These are phyloP conservation scores for Reutealis trisperma DNA, from an alignment of 345 rosid genomes.

Conservation along the genomic window DNA sequence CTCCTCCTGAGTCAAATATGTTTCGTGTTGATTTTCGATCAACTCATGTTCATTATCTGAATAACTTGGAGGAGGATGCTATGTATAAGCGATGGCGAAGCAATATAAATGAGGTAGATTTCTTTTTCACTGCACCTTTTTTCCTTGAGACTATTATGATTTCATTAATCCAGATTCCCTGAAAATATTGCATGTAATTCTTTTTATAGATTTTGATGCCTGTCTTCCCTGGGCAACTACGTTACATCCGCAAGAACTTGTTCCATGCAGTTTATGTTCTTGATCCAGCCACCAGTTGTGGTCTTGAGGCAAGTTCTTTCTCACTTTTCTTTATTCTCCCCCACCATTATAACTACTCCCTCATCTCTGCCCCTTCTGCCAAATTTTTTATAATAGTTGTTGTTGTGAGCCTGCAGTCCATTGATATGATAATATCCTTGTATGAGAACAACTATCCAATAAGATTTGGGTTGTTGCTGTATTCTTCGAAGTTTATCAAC, in stretches of 20 bases:
- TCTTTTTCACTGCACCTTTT: conserved; percentile 11
- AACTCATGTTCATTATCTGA: conserved; percentile 81
- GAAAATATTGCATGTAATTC: conserved; percentile 20
- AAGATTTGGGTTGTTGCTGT: conserved; percentile 89
- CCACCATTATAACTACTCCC: background rate
- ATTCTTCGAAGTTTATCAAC: conserved; percentile 68
- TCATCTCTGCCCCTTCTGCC: background rate
- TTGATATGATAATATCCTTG: conserved; percentile 68
- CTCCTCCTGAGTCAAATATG: conserved; percentile 71
- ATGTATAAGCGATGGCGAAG: conserved; percentile 94
- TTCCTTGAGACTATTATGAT: conserved; percentile 15
- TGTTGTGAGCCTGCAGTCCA: conserved; percentile 56
- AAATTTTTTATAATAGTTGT: conserved; percentile 24
- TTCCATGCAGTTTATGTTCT: conserved; percentile 92
- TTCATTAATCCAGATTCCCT: conserved; percentile 20
- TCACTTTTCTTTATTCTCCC: background rate
- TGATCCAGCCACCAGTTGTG: conserved; percentile 85
- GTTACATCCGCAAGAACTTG: conserved; percentile 90
- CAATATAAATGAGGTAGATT: conserved; percentile 80
- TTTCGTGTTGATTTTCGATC: conserved; percentile 92
- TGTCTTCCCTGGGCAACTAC: conserved; percentile 92
- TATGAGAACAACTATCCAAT: conserved; percentile 81
- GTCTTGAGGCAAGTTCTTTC: conserved; percentile 71
- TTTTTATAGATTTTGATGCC: conserved; percentile 90
- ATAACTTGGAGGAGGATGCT: conserved; percentile 96